Evolutionary conservation across 495 filamentous ascomycete genomes (phyloP), one percentile per base, ranked within the genome.

Genomic region (Hypoxylon lenormandii): DNA sequence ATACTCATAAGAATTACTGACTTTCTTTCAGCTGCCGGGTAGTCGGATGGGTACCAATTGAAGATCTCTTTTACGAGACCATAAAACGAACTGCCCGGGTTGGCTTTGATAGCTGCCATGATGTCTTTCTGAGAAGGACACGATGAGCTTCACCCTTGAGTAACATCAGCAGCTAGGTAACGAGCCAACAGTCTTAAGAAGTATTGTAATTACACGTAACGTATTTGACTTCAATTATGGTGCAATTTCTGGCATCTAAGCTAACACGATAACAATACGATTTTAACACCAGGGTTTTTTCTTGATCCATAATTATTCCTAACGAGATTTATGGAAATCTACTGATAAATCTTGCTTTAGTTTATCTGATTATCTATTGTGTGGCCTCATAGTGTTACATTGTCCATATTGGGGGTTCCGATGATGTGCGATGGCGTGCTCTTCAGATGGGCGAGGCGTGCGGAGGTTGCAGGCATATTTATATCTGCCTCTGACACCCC

Each of bases 21-120:
- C 80, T 75, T 82, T 55, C 80, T 72, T 49, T 83, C 81, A 28
- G 80, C 77, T 0, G 67, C 50, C 3, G 80, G 78, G 72, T 82
- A 82, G 0, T 58, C 18, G 15, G 80, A 78, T 0, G 81, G 80
- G 67, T 83, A 83, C 81, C 80, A 83, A 58, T 81, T 83, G 64
- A 83, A 82, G 0, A 83, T 67, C 63, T 83, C 81, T 26, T 83
- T 83, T 37, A 82, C 49, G 6, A 81, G 57, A 8, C 77, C 76
- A 0, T 64, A 58, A 15, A 75, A 59, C 6, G 72, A 60, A 26
- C 69, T 54, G 8, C 64, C 26, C 16, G 62, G 72, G 5, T 43
- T 49, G 6, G 33, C 3, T 38, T 73, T 79, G 0, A 52, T 26
- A 15, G 56, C 70, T n/a, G 56, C 18, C 43, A 72, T 71, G 13